Conservation (phyloP, 2,329 filamentous ascomycete species). For the Colletotrichum trifolii region DNA sequence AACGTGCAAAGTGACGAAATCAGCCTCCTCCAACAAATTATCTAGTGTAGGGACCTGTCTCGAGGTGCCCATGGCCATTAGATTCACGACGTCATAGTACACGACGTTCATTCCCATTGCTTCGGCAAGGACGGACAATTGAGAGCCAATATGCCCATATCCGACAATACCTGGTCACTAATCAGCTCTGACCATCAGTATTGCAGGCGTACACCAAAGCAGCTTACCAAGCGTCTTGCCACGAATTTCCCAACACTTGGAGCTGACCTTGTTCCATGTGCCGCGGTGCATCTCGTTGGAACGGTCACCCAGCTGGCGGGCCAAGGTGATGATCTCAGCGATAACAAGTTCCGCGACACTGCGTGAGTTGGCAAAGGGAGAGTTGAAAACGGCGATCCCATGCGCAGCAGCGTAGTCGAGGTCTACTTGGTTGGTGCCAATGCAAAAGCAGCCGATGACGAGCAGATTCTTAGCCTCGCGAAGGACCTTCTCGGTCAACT, state of each 20-base stretch:
- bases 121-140: conserved; percentile 94
- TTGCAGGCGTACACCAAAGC: not conserved
- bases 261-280: conserved; percentile 97
- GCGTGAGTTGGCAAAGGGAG: conserved; percentile 96
- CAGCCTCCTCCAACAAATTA: conserved; percentile 79
- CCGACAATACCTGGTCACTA: conserved; percentile 80
- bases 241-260: conserved; percentile 96
- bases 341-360: conserved; percentile 97
- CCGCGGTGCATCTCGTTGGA: conserved; percentile 94
- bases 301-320: conserved; percentile 91
- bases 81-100: conserved; percentile 93
- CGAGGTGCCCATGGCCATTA: conserved; percentile 93
- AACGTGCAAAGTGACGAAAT: conserved; percentile 96
- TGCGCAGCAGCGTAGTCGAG: conserved; percentile 83
- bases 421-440: conserved; percentile 96
- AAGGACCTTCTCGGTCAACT: conserved; percentile 86
- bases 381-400: conserved; percentile 98
- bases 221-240: conserved; percentile 89
- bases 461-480: conserved; percentile 92
- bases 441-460: conserved; percentile 98
- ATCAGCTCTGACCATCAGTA: conserved; percentile 16
- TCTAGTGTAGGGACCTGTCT: conserved; percentile 84
- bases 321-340: conserved; percentile 89
- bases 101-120: conserved; percentile 98
- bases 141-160: conserved; percentile 96